Percentiles rank a stretch among this genome's conserved stretches.
Conservation (phyloP, 1,284 basidiomycete genomes). For the Ceratobasidium sp. region DNA sequence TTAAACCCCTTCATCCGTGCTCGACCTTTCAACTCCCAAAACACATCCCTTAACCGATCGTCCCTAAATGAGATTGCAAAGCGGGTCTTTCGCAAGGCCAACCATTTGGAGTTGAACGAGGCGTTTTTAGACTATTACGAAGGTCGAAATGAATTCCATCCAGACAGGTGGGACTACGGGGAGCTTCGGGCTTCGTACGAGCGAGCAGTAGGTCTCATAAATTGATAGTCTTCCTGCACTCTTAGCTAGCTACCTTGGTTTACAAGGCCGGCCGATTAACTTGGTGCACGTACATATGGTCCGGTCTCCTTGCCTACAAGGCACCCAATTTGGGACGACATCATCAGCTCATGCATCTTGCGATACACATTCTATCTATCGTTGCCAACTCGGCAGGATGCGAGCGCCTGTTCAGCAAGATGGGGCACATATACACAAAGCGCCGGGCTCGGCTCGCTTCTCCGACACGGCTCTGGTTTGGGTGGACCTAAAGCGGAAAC, state of each 20-base stretch:
- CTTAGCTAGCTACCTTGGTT: background rate
- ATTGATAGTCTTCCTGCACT: background rate
- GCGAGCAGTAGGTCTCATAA: background rate
- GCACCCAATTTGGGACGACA: background rate
- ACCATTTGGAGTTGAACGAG: background rate
- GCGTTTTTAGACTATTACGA: constrained; percentile 21
- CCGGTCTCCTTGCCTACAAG: background rate
- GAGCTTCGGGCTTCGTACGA: constrained; percentile 11
- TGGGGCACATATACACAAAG: background rate
- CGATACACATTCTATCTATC: background rate
- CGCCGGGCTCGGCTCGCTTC: background rate
- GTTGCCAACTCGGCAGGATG: constrained; percentile 5
- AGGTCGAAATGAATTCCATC: constrained; percentile 10
- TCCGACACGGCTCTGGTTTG: background rate
- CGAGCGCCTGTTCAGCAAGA: constrained; percentile 2
- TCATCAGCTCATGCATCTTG: background rate
- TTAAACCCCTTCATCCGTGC: constrained; percentile 54
- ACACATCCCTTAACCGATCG: background rate
- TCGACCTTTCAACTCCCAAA: constrained; percentile 34
- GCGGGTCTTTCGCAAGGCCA: background rate
- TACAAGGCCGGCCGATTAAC: constrained; percentile 1
- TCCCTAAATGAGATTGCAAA: background rate
- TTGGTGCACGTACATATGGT: background rate
- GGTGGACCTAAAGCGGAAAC: background rate
- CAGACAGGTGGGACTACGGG: constrained; percentile 21